phyloP scores from a whole-genome alignment of 345 rosid species.

The Acer negundo region DNA sequence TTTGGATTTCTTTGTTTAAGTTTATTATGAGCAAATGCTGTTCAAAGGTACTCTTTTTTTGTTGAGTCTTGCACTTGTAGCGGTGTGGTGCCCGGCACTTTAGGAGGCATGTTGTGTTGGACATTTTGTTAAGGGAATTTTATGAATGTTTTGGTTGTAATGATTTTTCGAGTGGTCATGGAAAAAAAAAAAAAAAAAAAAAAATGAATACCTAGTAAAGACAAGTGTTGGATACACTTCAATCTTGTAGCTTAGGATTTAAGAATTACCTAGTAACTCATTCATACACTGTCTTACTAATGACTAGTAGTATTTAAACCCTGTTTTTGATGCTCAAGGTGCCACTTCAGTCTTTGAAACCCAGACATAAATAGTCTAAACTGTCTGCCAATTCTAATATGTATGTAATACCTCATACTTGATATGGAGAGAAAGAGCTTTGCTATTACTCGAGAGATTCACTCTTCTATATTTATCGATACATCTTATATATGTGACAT shows the following conservation, averaged over 20 bases:
- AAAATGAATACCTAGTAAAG: background rate
- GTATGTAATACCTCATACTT: background rate
- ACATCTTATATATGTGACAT: too few relatives aligned
- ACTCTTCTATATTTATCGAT: too few relatives aligned
- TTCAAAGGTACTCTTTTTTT: background rate
- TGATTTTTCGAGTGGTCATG: background rate
- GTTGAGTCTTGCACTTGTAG: background rate
- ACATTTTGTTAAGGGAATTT: too few relatives aligned
- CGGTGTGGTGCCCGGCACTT: background rate
- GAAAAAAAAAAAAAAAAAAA: too few relatives aligned
- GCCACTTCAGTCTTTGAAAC: background rate
- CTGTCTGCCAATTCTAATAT: background rate
- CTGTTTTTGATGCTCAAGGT: background rate
- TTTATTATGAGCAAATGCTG: background rate
- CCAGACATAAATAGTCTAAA: background rate
- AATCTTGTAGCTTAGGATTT: background rate
- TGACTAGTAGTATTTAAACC: too few relatives aligned
- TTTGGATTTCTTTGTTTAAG: background rate
- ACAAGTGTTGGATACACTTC: too few relatives aligned
- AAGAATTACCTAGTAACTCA: background rate
- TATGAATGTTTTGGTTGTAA: background rate
- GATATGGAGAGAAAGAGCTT: too few relatives aligned
- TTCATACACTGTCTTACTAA: background rate
- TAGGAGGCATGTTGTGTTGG: background rate
- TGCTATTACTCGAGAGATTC: too few relatives aligned